Evolutionary conservation across 352 stramenopile species (phyloP).

Genomic region (Paralagenidium karlingii): DNA sequence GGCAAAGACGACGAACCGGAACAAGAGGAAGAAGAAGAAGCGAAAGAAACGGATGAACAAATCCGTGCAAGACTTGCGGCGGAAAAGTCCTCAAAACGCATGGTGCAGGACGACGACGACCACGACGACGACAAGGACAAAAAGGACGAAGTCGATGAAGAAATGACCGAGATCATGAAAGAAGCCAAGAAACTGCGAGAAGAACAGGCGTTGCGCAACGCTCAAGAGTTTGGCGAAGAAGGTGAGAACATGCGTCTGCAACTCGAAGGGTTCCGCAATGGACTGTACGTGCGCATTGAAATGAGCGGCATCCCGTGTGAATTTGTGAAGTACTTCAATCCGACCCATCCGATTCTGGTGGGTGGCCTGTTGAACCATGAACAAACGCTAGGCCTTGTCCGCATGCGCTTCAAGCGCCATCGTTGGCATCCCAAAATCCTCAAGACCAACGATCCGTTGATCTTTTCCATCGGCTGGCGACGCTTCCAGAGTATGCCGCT

Average conservation of each 20-base stretch:
- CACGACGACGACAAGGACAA: slow-evolving; percentile 32
- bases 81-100: slow-evolving; percentile 88
- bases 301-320: slow-evolving; percentile 90
- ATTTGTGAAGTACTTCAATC: slow-evolving; percentile 93
- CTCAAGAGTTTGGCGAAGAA: slow-evolving; percentile 92
- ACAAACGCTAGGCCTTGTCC: slow-evolving; percentile 88
- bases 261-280: slow-evolving; percentile 93
- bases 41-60: slow-evolving; percentile 66
- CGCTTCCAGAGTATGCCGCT: slow-evolving; percentile 97
- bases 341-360: slow-evolving; percentile 80
- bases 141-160: slow-evolving; percentile 65
- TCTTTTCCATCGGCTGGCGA: slow-evolving; percentile 98
- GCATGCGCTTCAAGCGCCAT: slow-evolving; percentile 98
- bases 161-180: slow-evolving; percentile 78
- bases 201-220: slow-evolving; percentile 77
- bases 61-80: slow-evolving; percentile 78
- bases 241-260: slow-evolving; percentile 86
- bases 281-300: slow-evolving; percentile 95
- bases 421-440: slow-evolving; percentile 98
- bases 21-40: slow-evolving; percentile 11
- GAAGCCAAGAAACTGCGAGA: slow-evolving; percentile 74
- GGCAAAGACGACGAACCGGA: slow-evolving; percentile 15
- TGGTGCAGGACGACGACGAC: slow-evolving; percentile 32
- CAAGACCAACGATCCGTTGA: slow-evolving; percentile 96
- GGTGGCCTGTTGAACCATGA: slow-evolving; percentile 95